Base-by-base conservation (phyloP, 176 grass and related monocot species). In the Themeda triandra region DNA sequence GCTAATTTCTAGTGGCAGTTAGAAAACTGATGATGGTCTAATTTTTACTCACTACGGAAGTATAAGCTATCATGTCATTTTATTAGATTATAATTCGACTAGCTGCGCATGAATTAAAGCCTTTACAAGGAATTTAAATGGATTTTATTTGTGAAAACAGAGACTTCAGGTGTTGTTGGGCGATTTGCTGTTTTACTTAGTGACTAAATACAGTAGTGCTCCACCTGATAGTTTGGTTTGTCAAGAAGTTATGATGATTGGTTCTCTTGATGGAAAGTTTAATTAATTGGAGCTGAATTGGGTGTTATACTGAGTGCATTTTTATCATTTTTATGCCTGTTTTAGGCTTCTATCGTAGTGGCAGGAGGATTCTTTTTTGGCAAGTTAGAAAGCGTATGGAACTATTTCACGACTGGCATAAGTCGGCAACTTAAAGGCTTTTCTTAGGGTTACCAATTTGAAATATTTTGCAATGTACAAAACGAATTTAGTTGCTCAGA, bases 141-240 rank as follows among this genome's bases (percentile, higher is more conserved):
- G 64, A 67, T 79, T 28, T 77, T 5, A 24, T 17, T 9, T 21
- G 5, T 5, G 3, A 25, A 69, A 83, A 69, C 46, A 28, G 4
- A 41, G 13, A 66, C 65, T 56, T 28, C 66, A 33, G 25, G 2
- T 78, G 5, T 9, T 1, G 23, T 46, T 73, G 21, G 15, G 60
- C 29, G 24, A 27, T 63, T 13, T 63, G 31, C 30, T 4, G 33
- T 76, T 80, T 39, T 63, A 69, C 0, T 2, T 80, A 64, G 24
- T 56, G 58, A 42, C 42, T 68, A 28, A 39, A 19, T 49, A 70
- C 63, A 27, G 2, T 77, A 65, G 13, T 71, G 14, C 10, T 32
- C 15, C 25, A 31, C 68, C 19, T 25, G n/a, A 32, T 76, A 75
- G 4, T 70, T 84, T 79, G 59, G 66, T 88, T 69, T 65, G 3